Evolutionary conservation across 2,329 filamentous ascomycete genomes (phyloP).

Genomic region (Colletotrichum filicis): DNA sequence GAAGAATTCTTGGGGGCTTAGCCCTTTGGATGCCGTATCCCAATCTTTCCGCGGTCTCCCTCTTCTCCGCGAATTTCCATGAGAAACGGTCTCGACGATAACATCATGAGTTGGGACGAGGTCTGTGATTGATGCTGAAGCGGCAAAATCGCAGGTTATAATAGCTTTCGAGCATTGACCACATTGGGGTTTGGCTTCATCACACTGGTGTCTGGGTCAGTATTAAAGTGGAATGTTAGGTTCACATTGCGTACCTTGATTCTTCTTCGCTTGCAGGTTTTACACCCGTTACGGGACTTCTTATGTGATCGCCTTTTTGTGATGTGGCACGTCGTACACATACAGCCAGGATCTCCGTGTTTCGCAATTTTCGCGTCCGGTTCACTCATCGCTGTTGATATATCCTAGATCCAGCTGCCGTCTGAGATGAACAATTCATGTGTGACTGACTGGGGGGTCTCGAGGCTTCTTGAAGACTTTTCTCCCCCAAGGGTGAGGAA

Average conservation of each 20-base stretch:
- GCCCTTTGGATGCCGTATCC: not conserved
- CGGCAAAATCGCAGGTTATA: conserved; percentile 12
- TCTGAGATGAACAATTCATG: not conserved
- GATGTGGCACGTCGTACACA: conserved; percentile 24
- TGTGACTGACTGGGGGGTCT: not conserved
- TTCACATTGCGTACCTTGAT: conserved; percentile 31
- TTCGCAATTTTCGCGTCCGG: not conserved
- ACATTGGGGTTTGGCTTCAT: conserved; percentile 18
- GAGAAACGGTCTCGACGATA: not conserved
- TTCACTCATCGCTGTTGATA: not conserved
- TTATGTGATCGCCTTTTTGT: conserved; percentile 23
- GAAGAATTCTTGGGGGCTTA: not conserved
- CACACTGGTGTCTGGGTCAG: conserved; percentile 1
- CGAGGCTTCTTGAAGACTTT: not conserved
- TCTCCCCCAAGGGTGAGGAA: not conserved
- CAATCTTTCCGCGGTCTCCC: not conserved
- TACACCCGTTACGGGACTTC: conserved; percentile 39
- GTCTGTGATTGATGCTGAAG: not conserved
- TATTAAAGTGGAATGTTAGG: not conserved
- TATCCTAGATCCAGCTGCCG: too few species aligned
- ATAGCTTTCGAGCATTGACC: conserved; percentile 18
- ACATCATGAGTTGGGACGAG: not conserved
- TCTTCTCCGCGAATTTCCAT: not conserved
- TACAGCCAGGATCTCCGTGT: conserved; percentile 13
- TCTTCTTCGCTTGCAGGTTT: conserved; percentile 38